Conservation (phyloP, 176 grass and related monocot species). For the Carex scoparia region DNA sequence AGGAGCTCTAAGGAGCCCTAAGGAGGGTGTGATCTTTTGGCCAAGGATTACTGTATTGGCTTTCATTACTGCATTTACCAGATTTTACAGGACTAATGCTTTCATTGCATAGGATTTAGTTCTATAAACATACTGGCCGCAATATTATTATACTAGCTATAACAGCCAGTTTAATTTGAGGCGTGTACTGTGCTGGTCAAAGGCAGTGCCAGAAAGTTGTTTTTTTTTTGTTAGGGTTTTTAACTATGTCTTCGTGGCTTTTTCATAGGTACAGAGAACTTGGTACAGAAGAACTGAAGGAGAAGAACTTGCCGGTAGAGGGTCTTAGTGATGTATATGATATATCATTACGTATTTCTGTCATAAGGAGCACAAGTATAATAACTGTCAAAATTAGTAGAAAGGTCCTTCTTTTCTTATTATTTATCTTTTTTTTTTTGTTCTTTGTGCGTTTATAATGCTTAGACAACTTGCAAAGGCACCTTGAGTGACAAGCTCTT, state of each 20-base stretch:
- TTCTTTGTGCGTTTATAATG: background rate
- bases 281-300: conserved; percentile 22
- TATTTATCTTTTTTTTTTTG: background rate
- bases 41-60: background rate
- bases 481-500: background rate
- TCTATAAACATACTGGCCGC: background rate
- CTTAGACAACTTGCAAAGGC: background rate
- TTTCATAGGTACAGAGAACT: conserved; percentile 28
- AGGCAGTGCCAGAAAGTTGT: too few relatives aligned
- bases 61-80: background rate
- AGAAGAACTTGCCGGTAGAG: conserved; percentile 20
- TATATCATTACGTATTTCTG: conserved; percentile 51
- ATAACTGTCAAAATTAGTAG: conserved; percentile 76
- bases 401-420: conserved; percentile 48
- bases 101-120: background rate
- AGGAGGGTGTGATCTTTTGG: background rate
- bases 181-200: background rate
- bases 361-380: conserved; percentile 46
- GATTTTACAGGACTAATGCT: background rate
- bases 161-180: background rate
- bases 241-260: conserved; percentile 11
- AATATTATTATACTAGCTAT: background rate
- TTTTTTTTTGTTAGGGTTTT: background rate
- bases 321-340: conserved; percentile 33
- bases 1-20: too few relatives aligned